Evolutionary conservation across 2,329 filamentous ascomycete genomes (phyloP), one percentile per base, ranked within the genome.

Genomic region (Cladophialophora immunda): DNA sequence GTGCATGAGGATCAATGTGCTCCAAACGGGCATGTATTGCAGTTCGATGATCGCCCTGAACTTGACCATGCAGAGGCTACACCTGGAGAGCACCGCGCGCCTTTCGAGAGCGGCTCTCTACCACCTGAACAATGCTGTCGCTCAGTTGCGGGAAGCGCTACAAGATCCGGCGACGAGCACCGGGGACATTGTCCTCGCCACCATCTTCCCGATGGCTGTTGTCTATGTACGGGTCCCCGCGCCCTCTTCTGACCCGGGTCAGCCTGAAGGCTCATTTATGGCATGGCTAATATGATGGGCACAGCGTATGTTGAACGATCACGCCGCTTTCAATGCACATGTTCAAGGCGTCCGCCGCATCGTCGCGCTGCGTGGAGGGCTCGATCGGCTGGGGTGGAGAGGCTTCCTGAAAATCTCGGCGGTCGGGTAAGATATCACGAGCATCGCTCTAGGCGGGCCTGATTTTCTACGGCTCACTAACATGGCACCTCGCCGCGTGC

Each of bases 11-110:
- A 22, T 25, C 22, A 19, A 63, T 30, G 25, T 63, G 61, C 61
- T 63, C 52, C 30, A 63, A 36, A 63, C 61, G 41, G n/a, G 30
- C 36, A 63, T 63, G 61, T 63, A 63, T 41, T 63, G 61, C 53
- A 29, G 22, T 19, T 63, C 61, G 11, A 63, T 63, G 61, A 63
- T 63, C 9, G 61, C 52, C n/a, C 47, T 63, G 19, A 47, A 57
- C 27, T 30, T 63, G 15, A 47, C 36, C 27, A 57, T 63, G 52
- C 61, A 63, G 41, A 57, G 61, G 17, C 25, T 56, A 32, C 61
- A 56, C 25, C 27, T 56, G 34, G 30, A 54, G 11, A 22, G 13
- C 38, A 50, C 38, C 27, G 25, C 36, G n/a, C 61, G 61, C 15
- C 53, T 63, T 13, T 57, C 61, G 11, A 34, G 52, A 22, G 52